Evolutionary conservation across 78 protist genomes (phyloP), one percentile per base, ranked within the genome.

Genomic region (Tieghemostelium lacteum): DNA sequence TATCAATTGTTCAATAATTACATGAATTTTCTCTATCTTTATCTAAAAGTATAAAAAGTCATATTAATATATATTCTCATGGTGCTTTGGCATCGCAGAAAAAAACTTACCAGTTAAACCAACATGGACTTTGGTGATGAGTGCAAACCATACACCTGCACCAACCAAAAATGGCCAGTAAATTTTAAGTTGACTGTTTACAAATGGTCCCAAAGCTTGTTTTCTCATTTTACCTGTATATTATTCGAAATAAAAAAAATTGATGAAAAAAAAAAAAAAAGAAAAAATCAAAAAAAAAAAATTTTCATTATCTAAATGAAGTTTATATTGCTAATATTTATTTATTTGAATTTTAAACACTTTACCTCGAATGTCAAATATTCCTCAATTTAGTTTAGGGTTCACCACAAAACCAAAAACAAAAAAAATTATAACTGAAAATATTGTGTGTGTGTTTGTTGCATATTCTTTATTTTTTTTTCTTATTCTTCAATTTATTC

Each of bases 141-240:
- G 16, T 28, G 70, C 75, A 36, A 28, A 5, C 88, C 88, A 78
- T n/a, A 40, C 74, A 49, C 7, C 76, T 40, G 69, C 88, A 67
- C 88, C 88, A 39, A 67, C 67, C 28, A 66, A 20, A 61, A 78
- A 78, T 78, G 88, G 88, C 88, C 88, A 78, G 75, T 50, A 78
- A n/a, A 34, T 71, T 66, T 42, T 78, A 45, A 29, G 40, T 78
- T 78, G 88, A 50, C 50, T 36, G 34, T 36, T 33, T 17, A 67
- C 17, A 28, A 52, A 78, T 66, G 31, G 75, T 2, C 69, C 73
- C 67, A 78, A 39, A 66, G 88, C 76, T 67, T 67, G 72, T 62
- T 62, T 33, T 63, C 57, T 75, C 86, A 75, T 75, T 45, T 50
- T 75, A 10, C n/a, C 39, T 71, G 3, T 58, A 49, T 73, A 10